A percentile compares a stretch with the other conserved stretches of the same genome.
Conservation (phyloP, 768 basidiomycete species). For the Kwoniella europaea region DNA sequence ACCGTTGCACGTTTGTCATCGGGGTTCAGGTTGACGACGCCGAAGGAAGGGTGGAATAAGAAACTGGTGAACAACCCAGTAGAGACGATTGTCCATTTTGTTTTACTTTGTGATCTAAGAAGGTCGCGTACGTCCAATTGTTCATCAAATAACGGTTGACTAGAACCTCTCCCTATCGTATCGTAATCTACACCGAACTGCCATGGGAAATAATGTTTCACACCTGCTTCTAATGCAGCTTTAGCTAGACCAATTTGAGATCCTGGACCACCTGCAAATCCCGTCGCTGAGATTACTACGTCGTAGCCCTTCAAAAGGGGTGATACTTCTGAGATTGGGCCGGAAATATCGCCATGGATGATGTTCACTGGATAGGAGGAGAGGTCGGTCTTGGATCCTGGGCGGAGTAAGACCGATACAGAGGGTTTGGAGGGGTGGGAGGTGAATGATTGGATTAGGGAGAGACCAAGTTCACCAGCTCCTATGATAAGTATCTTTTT, state of each 20-base stretch:
- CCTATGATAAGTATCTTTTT: constrained; percentile 16
- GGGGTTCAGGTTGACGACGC: constrained; percentile 37
- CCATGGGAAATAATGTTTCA: constrained; percentile 57
- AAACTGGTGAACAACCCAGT: constrained; percentile 57
- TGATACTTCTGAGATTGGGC: not conserved
- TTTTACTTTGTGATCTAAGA: constrained; percentile 47
- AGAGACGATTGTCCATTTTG: constrained; percentile 54
- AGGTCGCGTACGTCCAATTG: constrained; percentile 57
- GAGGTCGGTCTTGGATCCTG: constrained; percentile 7
- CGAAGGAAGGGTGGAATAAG: constrained; percentile 52
- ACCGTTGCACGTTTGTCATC: constrained; percentile 26
- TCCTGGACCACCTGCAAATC: constrained; percentile 20
- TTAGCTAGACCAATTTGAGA: constrained; percentile 50
- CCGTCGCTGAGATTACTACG: constrained; percentile 23
- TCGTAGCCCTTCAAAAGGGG: constrained; percentile 5
- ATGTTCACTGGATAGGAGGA: not conserved
- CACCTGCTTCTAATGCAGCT: constrained; percentile 50
- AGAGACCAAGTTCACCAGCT: constrained; percentile 25
- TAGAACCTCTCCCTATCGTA: constrained; percentile 51
- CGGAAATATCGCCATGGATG: constrained; percentile 13
- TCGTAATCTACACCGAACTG: constrained; percentile 60
- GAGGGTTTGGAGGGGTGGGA: constrained; percentile 6
- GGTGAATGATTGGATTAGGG: constrained; percentile 8
- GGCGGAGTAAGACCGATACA: constrained; percentile 17
- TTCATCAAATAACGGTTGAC: constrained; percentile 58